Evolutionary conservation across 2,329 filamentous ascomycete species (phyloP).

Genomic region (Aspergillus versicolor): DNA sequence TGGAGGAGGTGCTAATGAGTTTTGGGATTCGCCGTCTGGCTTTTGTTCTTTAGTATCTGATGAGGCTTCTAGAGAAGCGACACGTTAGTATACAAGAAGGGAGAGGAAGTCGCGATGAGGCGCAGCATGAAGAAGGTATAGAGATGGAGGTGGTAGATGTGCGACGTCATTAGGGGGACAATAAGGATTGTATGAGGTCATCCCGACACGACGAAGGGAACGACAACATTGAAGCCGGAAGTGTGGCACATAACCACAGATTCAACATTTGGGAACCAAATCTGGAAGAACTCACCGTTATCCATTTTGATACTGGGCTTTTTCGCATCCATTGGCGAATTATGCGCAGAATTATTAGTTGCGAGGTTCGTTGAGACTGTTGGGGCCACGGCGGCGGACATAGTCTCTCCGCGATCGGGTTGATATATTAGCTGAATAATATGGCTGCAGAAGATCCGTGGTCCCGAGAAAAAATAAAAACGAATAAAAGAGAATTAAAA

Average conservation of each 20-base stretch:
- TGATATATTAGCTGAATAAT: constrained; percentile 19
- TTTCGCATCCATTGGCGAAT: constrained; percentile 45
- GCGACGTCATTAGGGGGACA: constrained; percentile 16
- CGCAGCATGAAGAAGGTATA: not conserved
- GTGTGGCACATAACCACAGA: constrained; percentile 30
- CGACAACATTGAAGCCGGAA: constrained; percentile 25
- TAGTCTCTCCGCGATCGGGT: constrained; percentile 21
- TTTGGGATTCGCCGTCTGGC: constrained; percentile 57
- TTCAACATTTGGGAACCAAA: constrained; percentile 13
- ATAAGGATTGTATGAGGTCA: constrained; percentile 37
- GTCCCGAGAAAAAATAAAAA: constrained; percentile 11
- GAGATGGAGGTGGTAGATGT: constrained; percentile 1
- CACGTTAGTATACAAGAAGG: constrained; percentile 23
- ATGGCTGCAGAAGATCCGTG: constrained; percentile 21
- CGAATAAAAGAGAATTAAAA: constrained; percentile 12
- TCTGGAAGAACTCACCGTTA: constrained; percentile 34
- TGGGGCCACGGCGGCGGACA: constrained; percentile 43
- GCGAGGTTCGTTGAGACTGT: constrained; percentile 32
- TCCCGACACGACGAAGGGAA: constrained; percentile 30
- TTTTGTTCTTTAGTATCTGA: constrained; percentile 37
- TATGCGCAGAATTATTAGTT: constrained; percentile 29
- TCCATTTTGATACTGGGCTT: constrained; percentile 39
- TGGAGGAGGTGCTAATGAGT: constrained; percentile 69
- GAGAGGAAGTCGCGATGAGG: constrained; percentile 8
- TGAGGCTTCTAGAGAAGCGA: constrained; percentile 26